Percentiles rank a stretch among this genome's conserved stretches.
These are phyloP conservation scores for Euclidium syriacum DNA, from an alignment of 345 rosid genomes.

Conservation along the genomic window DNA sequence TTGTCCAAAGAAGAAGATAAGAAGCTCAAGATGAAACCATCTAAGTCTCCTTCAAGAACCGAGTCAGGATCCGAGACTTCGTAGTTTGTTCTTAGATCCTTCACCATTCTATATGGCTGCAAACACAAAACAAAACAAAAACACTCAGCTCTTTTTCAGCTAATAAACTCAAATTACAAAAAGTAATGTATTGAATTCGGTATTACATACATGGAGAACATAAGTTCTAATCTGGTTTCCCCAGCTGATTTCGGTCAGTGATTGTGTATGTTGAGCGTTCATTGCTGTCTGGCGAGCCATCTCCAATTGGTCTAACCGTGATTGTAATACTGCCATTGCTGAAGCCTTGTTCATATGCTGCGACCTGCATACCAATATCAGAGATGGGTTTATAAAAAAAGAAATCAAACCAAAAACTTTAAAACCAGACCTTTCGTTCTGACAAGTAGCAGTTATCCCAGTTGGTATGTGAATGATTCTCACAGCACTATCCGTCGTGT, in stretches of 20 bases:
- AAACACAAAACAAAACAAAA: background rate
- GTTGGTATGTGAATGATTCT: slow-evolving; percentile 93
- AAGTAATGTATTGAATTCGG: background rate
- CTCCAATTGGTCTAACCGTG: slow-evolving; percentile 88
- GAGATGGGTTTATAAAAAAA: background rate
- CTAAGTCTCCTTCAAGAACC: slow-evolving; percentile 83
- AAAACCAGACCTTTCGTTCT: slow-evolving; percentile 70
- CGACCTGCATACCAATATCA: slow-evolving; percentile 37
- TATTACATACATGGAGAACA: slow-evolving; percentile 73
- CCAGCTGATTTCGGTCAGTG: slow-evolving; percentile 88
- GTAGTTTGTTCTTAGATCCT: slow-evolving; percentile 85
- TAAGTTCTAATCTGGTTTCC: slow-evolving; percentile 91
- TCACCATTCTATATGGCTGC: slow-evolving; percentile 93
- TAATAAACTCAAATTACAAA: background rate
- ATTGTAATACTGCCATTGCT: slow-evolving; percentile 93
- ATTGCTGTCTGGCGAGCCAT: slow-evolving; percentile 83
- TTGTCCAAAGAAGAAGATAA: slow-evolving; percentile 68
- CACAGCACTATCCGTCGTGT: slow-evolving; percentile 96
- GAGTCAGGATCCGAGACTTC: slow-evolving; percentile 92
- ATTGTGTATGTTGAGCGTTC: slow-evolving; percentile 88
- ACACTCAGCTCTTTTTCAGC: background rate
- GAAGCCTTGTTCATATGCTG: slow-evolving; percentile 93
- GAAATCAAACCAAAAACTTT: background rate
- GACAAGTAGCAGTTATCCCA: slow-evolving; percentile 80
- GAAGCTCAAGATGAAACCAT: slow-evolving; percentile 77